Percentiles rank a stretch among this genome's conserved stretches.
Conservation (phyloP, 1,284 basidiomycete genomes). For the Leccinum huronense region DNA sequence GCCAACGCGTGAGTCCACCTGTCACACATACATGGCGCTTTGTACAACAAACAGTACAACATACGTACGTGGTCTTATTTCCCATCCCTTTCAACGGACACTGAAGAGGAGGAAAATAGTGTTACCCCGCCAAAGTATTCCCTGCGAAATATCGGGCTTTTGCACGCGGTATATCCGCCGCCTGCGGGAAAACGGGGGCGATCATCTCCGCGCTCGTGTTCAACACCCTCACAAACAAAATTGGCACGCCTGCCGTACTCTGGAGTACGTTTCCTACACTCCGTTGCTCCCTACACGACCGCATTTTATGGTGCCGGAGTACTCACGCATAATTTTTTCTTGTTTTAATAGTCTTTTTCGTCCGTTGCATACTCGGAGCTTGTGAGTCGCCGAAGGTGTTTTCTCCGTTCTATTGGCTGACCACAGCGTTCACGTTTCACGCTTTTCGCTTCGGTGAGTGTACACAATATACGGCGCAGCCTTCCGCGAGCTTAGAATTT, state of each 20-base stretch:
- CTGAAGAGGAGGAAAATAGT: conserved; percentile 34
- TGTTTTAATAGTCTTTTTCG: conserved; percentile 52
- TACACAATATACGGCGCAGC: background rate
- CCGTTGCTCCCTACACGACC: conserved; percentile 21
- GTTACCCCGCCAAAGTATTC: conserved; percentile 83
- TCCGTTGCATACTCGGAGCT: conserved; percentile 57
- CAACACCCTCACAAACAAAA: conserved; percentile 62
- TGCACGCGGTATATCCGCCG: conserved; percentile 81
- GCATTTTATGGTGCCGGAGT: background rate
- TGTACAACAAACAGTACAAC: conserved; percentile 43
- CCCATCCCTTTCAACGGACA: background rate
- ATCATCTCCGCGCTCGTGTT: conserved; percentile 83
- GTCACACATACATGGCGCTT: conserved; percentile 6
- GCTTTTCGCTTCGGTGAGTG: conserved; percentile 41
- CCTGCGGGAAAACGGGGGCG: conserved; percentile 75
- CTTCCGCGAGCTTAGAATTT: conserved; percentile 13
- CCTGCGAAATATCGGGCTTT: conserved; percentile 80
- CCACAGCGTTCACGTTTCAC: conserved; percentile 42
- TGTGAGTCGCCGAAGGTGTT: conserved; percentile 25
- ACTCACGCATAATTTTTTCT: conserved; percentile 11
- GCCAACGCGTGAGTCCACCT: conserved; percentile 64
- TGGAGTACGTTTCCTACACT: conserved; percentile 52
- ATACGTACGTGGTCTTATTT: conserved; percentile 41
- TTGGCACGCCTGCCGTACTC: conserved; percentile 60
- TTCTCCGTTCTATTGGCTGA: conserved; percentile 3